Base-by-base conservation (phyloP, 306 rosid genomes). In the Prosopis cineraria region DNA sequence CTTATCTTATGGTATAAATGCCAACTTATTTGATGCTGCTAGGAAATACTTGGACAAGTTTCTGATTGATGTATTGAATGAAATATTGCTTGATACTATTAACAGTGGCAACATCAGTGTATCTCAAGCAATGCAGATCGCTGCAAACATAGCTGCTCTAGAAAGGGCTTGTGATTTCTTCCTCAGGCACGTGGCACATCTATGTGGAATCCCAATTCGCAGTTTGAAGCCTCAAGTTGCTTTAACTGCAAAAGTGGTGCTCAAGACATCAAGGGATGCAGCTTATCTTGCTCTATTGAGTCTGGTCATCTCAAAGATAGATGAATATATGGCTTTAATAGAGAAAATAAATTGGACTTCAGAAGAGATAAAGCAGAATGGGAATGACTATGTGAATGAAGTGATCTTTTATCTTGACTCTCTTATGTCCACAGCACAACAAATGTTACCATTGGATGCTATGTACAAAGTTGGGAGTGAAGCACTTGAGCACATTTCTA, bases 101-200 rank as follows among this genome's bases (percentile, higher is more conserved):
- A 84, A 88, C 59, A 76, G 89, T 37, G 83, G 89, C 41, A 87
- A 19, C 80, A 90, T 88, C 74, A 89, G 86, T 11, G 87, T 91
- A 40, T 85, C 98, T 77, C 98, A 88, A 70, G 99, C 98, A 69
- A 95, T 95, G 99, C 99, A 95, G 88, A 85, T 93, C 25, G 97
- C 98, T 76, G 98, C 99, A 43, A 95, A 95, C 86, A 84, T 90
- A 81, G 33, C 99, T 40, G 88, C 82, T 78, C 83, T 95, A 10
- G 99, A 95, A 90, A 88, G 94, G 85, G 98, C 98, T 56, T 93
- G 99, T 76, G 97, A 93, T 77, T 95, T 81, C 82, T 95, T 93
- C 78, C 87, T 95, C 67, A 72, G 90, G 37, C 85, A 91, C 75
- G 94, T 93, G 0, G 93, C 96, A 22, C 93, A 89, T 53, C 89